A percentile compares a stretch with the other conserved stretches of the same genome.
Evolutionary conservation across 129 eudicot genomes (phyloP).

Genomic region (Pittosporum tobira): DNA sequence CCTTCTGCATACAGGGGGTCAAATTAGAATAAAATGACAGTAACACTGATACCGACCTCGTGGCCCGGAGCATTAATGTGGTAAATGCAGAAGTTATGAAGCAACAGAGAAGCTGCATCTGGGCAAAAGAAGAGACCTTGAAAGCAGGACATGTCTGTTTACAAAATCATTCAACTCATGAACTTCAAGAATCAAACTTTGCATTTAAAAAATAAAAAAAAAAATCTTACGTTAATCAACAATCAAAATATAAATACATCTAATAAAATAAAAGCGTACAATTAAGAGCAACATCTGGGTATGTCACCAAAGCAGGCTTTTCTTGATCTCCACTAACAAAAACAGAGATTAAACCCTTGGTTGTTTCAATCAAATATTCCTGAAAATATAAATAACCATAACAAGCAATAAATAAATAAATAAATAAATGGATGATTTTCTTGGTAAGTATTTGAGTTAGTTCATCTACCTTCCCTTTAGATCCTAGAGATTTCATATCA

Average conservation of each 20-base stretch:
- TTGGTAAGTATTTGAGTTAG: neutral
- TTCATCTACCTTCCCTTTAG: constrained; percentile 4
- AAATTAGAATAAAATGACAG: too few species aligned
- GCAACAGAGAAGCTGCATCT: constrained; percentile 17
- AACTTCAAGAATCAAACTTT: neutral
- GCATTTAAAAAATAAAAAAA: neutral
- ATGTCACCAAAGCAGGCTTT: constrained; percentile 18
- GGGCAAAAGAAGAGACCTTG: constrained; percentile 11
- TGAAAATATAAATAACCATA: neutral
- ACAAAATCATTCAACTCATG: neutral
- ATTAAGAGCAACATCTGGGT: constrained; percentile 20
- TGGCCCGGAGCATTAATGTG: constrained; percentile 15
- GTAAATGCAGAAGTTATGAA: constrained; percentile 17
- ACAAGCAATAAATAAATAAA: neutral
- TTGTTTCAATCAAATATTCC: constrained; percentile 13
- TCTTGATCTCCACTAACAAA: constrained; percentile 10
- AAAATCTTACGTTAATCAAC: neutral
- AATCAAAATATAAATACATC: neutral
- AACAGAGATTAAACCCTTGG: constrained; percentile 14
- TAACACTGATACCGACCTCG: constrained; percentile 8
- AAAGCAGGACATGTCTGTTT: constrained; percentile 14
- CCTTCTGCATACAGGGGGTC: too few species aligned
- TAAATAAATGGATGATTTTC: neutral
- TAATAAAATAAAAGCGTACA: constrained; percentile 1
- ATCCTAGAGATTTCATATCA: constrained; percentile 5